Evolutionary conservation across 768 basidiomycete species (phyloP), one percentile per base, ranked within the genome.

Genomic region (Russula virescens): DNA sequence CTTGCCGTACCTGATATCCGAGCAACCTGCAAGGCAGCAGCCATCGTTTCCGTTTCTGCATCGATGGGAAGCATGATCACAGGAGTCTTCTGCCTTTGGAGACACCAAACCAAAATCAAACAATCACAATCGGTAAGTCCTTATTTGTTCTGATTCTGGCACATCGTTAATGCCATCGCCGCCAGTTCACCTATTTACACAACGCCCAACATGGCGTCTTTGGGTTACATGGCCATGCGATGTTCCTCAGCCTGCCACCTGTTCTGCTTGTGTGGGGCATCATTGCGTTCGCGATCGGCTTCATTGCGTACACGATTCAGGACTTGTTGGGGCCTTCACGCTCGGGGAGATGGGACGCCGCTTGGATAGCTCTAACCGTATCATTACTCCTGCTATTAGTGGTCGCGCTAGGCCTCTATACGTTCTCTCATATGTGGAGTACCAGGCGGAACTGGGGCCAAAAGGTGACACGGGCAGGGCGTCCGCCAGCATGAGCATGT

Each of bases 181-280:
- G 25, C 6, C 42, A 83, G 82, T 82, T 80, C 66, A 77, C 80
- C 3, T 83, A 83, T 67, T 78, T 83, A 72, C 74, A 81, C 60
- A 83, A 83, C 55, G 79, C 77, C 5, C 78, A 78, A 35, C 76
- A 79, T 60, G 75, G 74, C 25, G 67, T 70, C 14, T 69, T 82
- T 7, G 81, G 81, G 16, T 69, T 81, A 19, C 73, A 78, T 14
- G 82, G 82, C 0, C 79, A 81, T 61, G 81, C 80, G 1, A 73
- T 83, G 62, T 72, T 81, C 8, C 75, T 83, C 25, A 81, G 79
- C 65, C 75, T 83, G 46, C 82, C 83, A 3, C 77, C 80, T 9
- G 79, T 81, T 23, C 74, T 82, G n/a, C 76, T 83, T 10, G 78
- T 83, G 2, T 83, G 82, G 82, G 78, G 81, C 13, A 78, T 83